These are phyloP conservation scores for Penicillium pancosmium DNA, from an alignment of 495 filamentous ascomycete genomes.

Conservation along the genomic window DNA sequence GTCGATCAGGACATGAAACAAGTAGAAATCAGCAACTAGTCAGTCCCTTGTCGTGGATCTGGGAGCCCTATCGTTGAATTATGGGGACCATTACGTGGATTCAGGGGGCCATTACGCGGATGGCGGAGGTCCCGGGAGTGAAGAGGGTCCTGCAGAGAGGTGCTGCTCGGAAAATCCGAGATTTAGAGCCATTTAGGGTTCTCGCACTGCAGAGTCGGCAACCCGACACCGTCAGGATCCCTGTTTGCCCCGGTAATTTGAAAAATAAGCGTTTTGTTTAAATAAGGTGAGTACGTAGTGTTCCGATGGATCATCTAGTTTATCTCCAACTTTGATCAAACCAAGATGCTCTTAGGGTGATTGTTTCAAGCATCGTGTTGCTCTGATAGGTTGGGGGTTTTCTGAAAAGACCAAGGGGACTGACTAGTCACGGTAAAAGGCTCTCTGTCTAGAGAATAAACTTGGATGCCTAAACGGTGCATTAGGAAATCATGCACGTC, in stretches of 20 bases:
- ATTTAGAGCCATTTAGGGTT: not conserved
- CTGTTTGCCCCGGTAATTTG: not conserved
- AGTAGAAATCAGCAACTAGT: not conserved
- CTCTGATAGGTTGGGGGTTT: no score
- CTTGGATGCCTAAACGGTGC: no score
- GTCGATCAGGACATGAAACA: not conserved
- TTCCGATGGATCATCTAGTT: not conserved
- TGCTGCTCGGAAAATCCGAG: slow-evolving; percentile 1
- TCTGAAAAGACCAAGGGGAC: not conserved
- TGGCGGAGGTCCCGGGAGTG: not conserved
- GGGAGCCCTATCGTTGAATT: not conserved
- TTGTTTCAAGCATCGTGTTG: not conserved
- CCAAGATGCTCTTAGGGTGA: not conserved
- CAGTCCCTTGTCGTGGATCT: not conserved
- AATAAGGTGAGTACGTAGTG: not conserved
- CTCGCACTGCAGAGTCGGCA: not conserved
- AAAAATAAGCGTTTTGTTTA: not conserved
- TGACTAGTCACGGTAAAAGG: not conserved
- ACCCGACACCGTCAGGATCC: not conserved
- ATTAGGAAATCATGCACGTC: no score
- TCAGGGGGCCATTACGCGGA: not conserved
- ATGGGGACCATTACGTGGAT: slow-evolving; percentile 1
- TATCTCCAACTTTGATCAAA: not conserved
- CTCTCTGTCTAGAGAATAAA: no score
- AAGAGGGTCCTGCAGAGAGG: not conserved